phyloP scores from a whole-genome alignment of 1,139 yeast species.

The Candida pseudocylindracea region DNA sequence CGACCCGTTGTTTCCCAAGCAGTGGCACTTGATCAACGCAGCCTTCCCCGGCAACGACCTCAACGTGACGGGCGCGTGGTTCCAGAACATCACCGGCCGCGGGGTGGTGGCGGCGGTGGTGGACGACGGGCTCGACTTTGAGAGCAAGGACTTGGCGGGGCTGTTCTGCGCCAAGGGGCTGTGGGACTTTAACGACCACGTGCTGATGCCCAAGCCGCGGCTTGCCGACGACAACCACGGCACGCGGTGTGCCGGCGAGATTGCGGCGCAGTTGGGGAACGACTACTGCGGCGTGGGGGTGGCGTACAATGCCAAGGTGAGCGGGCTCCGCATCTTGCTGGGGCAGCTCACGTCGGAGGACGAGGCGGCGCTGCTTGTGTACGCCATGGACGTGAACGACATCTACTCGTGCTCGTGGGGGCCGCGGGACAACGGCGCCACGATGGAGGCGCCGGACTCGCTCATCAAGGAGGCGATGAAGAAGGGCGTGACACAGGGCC shows the following conservation, averaged over 20 bases:
- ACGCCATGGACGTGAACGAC: constrained; percentile 63
- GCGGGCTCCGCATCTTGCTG: constrained; percentile 80
- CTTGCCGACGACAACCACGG: constrained; percentile 84
- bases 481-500: constrained; percentile 71
- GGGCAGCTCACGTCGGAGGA: constrained; percentile 65
- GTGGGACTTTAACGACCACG: constrained; percentile 79
- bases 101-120: constrained; percentile 74
- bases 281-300: constrained; percentile 89
- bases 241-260: constrained; percentile 96
- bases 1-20: constrained; percentile 64
- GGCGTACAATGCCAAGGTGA: constrained; percentile 66
- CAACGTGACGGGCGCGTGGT: constrained; percentile 77
- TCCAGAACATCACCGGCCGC: constrained; percentile 56
- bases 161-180: constrained; percentile 60
- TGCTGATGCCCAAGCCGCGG: constrained; percentile 56
- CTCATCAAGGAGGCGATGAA: constrained; percentile 65
- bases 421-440: constrained; percentile 79
- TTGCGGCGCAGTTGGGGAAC: constrained; percentile 65
- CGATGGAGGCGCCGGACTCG: constrained; percentile 67
- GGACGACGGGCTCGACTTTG: constrained; percentile 86
- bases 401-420: constrained; percentile 99
- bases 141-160: constrained; percentile 43
- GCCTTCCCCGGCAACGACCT: constrained; percentile 61
- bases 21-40: constrained; percentile 81
- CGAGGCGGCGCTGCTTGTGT: constrained; percentile 75